These are phyloP conservation scores for Globisporangium abappressorium DNA, from an alignment of 352 stramenopile genomes.

Conservation along the genomic window DNA sequence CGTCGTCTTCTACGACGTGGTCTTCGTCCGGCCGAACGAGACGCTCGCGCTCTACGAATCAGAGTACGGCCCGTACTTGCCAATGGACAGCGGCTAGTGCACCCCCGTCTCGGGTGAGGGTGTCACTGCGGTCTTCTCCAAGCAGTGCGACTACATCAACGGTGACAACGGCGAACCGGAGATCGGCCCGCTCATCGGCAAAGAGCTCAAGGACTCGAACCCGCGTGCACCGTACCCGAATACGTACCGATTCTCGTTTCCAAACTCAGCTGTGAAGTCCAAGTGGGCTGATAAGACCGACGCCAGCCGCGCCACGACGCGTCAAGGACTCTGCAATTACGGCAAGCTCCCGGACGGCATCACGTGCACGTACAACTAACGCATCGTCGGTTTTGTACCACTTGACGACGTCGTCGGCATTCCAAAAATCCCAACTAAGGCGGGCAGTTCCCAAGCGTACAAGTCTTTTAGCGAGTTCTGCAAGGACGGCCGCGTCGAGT, in stretches of 20 bases:
- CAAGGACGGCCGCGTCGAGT: conserved; percentile 52
- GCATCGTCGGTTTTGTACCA: conserved; percentile 59
- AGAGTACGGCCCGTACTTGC: conserved; percentile 66
- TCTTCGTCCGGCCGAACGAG: conserved; percentile 73
- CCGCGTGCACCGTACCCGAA: conserved; percentile 63
- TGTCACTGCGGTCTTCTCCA: conserved; percentile 32
- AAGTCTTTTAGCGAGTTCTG: conserved; percentile 71
- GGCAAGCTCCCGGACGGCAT: conserved; percentile 39
- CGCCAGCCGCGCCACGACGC: background rate
- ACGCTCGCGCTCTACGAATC: conserved; percentile 63
- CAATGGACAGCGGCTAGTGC: conserved; percentile 66
- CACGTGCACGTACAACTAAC: conserved; percentile 73
- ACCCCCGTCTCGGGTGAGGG: conserved; percentile 36
- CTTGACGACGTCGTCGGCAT: conserved; percentile 80
- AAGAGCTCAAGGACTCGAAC: conserved; percentile 43
- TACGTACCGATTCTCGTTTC: conserved; percentile 78
- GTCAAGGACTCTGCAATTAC: background rate
- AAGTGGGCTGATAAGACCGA: conserved; percentile 3
- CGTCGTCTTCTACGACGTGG: conserved; percentile 81
- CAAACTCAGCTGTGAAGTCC: conserved; percentile 51
- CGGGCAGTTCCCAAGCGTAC: conserved; percentile 28
- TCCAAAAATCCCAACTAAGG: conserved; percentile 39
- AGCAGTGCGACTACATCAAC: conserved; percentile 72
- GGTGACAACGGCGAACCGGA: conserved; percentile 56
- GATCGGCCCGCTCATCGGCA: conserved; percentile 65